Evolutionary conservation across 2,329 filamentous ascomycete species (phyloP).

Genomic region (Didymella exigua): DNA sequence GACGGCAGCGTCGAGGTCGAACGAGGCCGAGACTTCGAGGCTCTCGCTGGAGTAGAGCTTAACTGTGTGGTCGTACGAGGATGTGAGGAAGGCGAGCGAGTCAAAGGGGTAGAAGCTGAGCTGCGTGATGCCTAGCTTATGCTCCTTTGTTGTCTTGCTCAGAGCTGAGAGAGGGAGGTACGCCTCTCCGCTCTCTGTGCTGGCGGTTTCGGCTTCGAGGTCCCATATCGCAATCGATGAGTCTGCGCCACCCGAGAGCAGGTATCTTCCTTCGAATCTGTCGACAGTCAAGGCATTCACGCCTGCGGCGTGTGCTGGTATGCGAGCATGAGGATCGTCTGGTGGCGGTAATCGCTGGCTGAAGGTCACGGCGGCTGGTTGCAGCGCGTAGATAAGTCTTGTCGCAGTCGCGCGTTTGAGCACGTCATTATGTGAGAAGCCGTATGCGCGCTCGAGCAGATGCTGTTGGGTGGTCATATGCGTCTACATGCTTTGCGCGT

Average conservation of each 20-base stretch:
- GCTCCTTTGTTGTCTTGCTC: slow-evolving; percentile 47
- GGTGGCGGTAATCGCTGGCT: slow-evolving; percentile 61
- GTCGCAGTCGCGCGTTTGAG: slow-evolving; percentile 71
- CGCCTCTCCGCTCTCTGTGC: slow-evolving; percentile 23
- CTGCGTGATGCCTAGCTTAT: slow-evolving; percentile 76
- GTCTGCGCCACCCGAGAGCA: slow-evolving; percentile 85
- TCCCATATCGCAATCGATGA: slow-evolving; percentile 88
- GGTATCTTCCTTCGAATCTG: slow-evolving; percentile 76
- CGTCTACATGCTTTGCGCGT: slow-evolving; percentile 44
- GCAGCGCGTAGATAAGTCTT: slow-evolving; percentile 71
- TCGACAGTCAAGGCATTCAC: slow-evolving; percentile 82
- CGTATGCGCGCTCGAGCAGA: slow-evolving; percentile 76
- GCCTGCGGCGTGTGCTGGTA: slow-evolving; percentile 75
- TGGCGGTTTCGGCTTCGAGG: slow-evolving; percentile 60
- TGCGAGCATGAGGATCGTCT: slow-evolving; percentile 43
- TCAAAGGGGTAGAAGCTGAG: slow-evolving; percentile 81
- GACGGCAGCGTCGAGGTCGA: slow-evolving; percentile 70
- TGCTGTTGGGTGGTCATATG: slow-evolving; percentile 55
- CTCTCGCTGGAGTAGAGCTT: slow-evolving; percentile 75
- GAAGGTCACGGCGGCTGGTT: slow-evolving; percentile 72
- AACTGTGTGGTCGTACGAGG: slow-evolving; percentile 77
- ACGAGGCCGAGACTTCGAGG: slow-evolving; percentile 66
- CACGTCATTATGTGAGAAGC: slow-evolving; percentile 63
- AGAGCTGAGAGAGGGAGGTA: slow-evolving; percentile 37
- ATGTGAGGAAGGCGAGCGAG: slow-evolving; percentile 74